Base-by-base conservation (phyloP, 208 protist species). In the Trypanosoma caninum region DNA sequence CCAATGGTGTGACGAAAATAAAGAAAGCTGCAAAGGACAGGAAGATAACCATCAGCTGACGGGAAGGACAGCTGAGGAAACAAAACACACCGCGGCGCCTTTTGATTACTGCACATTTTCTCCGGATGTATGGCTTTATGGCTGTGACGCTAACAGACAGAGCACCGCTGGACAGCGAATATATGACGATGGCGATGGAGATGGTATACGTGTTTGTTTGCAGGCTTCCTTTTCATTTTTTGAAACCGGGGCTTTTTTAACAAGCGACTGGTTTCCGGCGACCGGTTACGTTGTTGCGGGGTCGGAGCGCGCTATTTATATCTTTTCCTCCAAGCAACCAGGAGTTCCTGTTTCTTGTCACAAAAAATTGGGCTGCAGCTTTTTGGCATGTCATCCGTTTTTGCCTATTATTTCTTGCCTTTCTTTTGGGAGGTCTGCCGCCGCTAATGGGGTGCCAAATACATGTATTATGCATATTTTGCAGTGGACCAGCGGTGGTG, bases 261-360 rank as follows among this genome's bases (percentile, higher is more conserved):
- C 77, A 22, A 88, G 79, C 52, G 87, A 94, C 45, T 87, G 82
- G 68, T 89, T 91, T 56, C 69, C 84, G 0, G 59, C 61, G 11
- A 87, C 66, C 47, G 80, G 80, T 10, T 72, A 72, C 22, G 73
- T 91, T 31, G 84, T 78, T 16, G 81, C 87, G 11, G 80, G 65
- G 13, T 61, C 74, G 11, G 76, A 84, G 68, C 74, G 72, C 2
- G 72, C 71, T 10, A 50, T 77, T 9, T 84, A 72, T 35, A 58
- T 94, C 27, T 80, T 94, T 34, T 63, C 61, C 65, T 58, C 73
- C 9, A 55, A 80, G n/a, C 76, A 76, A 18, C 71, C 80, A 1
- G 76, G 72, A 30, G 42, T 42, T 11, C 82, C 81, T 8, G 47
- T 89, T 23, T 76, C 71, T 51, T 52, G 57, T 33, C 5, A 79